Percentiles rank a stretch among this genome's conserved stretches.
These are phyloP conservation scores for Colletotrichum trifolii DNA, from an alignment of 2,329 filamentous ascomycete genomes.

Conservation along the genomic window DNA sequence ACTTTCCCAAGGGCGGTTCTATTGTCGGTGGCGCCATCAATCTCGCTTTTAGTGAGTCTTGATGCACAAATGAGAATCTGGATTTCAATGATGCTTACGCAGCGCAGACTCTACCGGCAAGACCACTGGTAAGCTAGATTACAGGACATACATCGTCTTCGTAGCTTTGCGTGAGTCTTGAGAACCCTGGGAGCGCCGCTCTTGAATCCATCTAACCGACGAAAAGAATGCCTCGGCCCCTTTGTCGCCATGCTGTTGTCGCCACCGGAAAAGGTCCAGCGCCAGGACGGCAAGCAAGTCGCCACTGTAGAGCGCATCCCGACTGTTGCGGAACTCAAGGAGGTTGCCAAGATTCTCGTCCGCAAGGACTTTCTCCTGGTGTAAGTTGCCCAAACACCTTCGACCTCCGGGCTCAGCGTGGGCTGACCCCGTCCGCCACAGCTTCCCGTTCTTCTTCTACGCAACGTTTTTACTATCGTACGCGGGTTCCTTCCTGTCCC, in stretches of 20 bases:
- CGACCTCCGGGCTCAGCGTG: too few relatives aligned
- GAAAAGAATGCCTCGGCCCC: conserved; percentile 40
- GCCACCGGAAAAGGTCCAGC: conserved; percentile 42
- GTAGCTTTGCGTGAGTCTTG: conserved; percentile 37
- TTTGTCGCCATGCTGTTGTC: conserved; percentile 43
- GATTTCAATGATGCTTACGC: too few relatives aligned
- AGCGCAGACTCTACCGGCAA: conserved; percentile 20
- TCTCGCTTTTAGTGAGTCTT: conserved; percentile 52
- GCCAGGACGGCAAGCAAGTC: conserved; percentile 42
- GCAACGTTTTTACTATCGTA: conserved; percentile 38
- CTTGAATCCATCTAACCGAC: not conserved
- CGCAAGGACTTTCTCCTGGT: conserved; percentile 40
- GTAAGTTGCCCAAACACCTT: not conserved
- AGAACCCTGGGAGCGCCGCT: not conserved
- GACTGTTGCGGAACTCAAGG: conserved; percentile 40
- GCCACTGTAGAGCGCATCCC: conserved; percentile 39
- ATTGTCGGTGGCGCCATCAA: conserved; percentile 59
- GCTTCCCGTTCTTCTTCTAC: conserved; percentile 40
- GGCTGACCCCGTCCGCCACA: not conserved
- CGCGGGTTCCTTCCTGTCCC: conserved; percentile 38
- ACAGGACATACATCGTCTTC: conserved; percentile 44
- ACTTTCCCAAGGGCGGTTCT: conserved; percentile 24
- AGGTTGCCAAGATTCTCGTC: conserved; percentile 37
- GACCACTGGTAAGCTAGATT: conserved; percentile 41
- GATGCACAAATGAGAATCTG: too few relatives aligned